phyloP scores from a whole-genome alignment of 148 eudicot species.

The Vaccinium myrtillus region DNA sequence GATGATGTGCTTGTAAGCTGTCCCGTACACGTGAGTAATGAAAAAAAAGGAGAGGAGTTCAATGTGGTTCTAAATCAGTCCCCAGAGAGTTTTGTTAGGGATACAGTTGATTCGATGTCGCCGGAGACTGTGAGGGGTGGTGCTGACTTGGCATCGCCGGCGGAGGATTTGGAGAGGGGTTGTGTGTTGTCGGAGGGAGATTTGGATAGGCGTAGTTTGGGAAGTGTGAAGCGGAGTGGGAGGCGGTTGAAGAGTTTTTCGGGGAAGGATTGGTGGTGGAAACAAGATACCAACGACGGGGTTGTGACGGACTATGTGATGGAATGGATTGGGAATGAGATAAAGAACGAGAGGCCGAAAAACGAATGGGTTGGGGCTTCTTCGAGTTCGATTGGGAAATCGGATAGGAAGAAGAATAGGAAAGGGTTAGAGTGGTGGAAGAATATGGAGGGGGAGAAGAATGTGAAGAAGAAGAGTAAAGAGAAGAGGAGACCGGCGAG shows the following conservation, averaged over 20 bases:
- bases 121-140: conserved; percentile 42
- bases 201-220: conserved; percentile 36
- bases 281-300: conserved; percentile 41
- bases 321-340: conserved; percentile 91
- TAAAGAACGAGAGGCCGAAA: conserved; percentile 56
- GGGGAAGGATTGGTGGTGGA: conserved; percentile 67
- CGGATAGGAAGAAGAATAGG: conserved; percentile 50
- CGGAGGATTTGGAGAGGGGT: conserved; percentile 6
- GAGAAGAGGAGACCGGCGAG: conserved; percentile 73
- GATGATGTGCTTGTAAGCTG: no score
- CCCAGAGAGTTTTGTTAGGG: conserved; percentile 55
- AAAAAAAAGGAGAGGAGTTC: conserved; percentile 19
- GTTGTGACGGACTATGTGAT: conserved; percentile 85
- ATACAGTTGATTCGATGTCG: conserved; percentile 41
- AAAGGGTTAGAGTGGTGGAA: conserved; percentile 82
- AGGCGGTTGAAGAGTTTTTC: conserved; percentile 35
- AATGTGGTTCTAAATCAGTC: conserved; percentile 45
- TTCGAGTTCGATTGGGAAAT: conserved; percentile 43
- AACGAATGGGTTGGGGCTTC: conserved; percentile 56
- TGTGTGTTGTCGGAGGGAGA: conserved; percentile 46
- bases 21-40: no score
- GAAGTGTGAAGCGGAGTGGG: conserved; percentile 26
- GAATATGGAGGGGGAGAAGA: conserved; percentile 54
- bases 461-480: conserved; percentile 36
- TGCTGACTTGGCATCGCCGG: not conserved